These are phyloP conservation scores for Xylaria sp. DNA, from an alignment of 2,329 filamentous ascomycete species.

Conservation along the genomic window DNA sequence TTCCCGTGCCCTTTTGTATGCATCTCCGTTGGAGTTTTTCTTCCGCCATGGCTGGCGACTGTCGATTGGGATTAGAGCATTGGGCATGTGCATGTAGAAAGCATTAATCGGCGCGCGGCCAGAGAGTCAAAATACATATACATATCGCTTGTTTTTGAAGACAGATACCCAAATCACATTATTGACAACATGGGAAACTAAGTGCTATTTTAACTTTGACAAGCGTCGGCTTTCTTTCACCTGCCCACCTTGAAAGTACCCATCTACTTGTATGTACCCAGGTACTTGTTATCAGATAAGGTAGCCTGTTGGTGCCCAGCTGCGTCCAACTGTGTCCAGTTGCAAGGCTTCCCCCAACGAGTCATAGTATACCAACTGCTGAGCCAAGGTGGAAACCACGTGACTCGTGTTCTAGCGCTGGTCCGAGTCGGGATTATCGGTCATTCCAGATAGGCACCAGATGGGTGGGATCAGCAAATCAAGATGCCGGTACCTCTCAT, in stretches of 20 bases:
- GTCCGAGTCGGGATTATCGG: constrained; percentile 1
- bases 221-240: no score
- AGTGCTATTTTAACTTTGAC: no score
- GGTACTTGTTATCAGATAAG: neutral
- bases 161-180: constrained; percentile 23
- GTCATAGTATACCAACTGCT: neutral
- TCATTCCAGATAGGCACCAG: neutral
- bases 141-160: constrained; percentile 4
- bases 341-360: neutral
- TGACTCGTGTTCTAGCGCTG: neutral
- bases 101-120: constrained; percentile 7
- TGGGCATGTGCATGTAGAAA: constrained; percentile 10
- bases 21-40: neutral
- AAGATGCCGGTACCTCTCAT: neutral
- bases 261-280: neutral
- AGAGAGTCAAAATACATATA: constrained; percentile 1
- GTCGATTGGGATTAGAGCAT: constrained; percentile 5
- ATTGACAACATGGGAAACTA: neutral
- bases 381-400: neutral
- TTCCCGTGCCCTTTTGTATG: neutral
- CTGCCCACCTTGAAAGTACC: no score
- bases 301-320: neutral
- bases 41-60: neutral
- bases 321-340: neutral
- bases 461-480: neutral